Conservation (phyloP, 495 filamentous ascomycete species). For the Penicillium taxi region DNA sequence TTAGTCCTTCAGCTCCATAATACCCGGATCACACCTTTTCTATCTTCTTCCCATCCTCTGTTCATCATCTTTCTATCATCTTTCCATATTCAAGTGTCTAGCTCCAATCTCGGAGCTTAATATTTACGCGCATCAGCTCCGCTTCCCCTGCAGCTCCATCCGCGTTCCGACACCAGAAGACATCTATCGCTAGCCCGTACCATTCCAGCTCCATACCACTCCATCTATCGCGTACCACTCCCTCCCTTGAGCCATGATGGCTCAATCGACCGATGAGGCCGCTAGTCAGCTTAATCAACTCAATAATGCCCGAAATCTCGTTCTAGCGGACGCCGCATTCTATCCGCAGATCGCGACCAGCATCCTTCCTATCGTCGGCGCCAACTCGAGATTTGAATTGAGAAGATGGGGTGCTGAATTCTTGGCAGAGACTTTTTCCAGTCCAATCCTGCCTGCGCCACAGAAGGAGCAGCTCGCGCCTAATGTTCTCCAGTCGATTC, state of each 20-base stretch:
- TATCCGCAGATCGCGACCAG: constrained; percentile 87
- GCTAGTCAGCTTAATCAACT: constrained; percentile 75
- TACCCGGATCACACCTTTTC: no score
- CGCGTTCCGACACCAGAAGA: constrained; percentile 5
- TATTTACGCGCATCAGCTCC: neutral
- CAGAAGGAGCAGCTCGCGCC: constrained; percentile 72
- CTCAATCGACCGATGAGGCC: constrained; percentile 46
- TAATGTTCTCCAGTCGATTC: constrained; percentile 64
- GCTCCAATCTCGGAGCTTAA: no score
- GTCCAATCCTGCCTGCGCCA: constrained; percentile 59
- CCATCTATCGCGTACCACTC: neutral
- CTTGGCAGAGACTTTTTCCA: constrained; percentile 90
- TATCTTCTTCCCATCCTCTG: no score
- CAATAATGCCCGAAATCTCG: constrained; percentile 76
- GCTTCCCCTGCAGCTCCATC: constrained; percentile 6
- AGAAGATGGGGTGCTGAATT: constrained; percentile 96
- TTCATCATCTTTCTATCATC: no score
- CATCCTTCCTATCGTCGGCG: constrained; percentile 79
- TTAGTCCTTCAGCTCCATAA: neutral
- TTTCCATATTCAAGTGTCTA: no score
- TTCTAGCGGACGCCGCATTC: constrained; percentile 70
- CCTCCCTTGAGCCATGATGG: constrained; percentile 27
- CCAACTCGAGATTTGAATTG: constrained; percentile 64
- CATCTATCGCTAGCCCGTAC: constrained; percentile 2
- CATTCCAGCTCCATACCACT: neutral